Conservation (phyloP, 768 basidiomycete genomes). For the Pleurotus ostreatus region DNA sequence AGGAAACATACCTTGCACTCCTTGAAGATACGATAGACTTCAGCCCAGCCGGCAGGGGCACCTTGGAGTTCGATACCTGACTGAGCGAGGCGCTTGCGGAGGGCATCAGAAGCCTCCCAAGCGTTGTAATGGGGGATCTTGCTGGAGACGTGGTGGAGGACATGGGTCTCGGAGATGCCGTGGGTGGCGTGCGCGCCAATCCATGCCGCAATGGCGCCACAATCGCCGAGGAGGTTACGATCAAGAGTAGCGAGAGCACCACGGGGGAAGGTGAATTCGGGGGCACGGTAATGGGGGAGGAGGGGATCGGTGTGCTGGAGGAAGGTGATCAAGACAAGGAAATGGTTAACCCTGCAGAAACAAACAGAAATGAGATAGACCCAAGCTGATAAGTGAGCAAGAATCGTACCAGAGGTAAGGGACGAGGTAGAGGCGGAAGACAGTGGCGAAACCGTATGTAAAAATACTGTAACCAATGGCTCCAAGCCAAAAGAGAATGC, state of each 20-base stretch:
- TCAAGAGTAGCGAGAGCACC: constrained; percentile 93
- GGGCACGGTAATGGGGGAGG: constrained; percentile 88
- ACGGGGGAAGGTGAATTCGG: constrained; percentile 89
- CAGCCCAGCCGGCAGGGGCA: constrained; percentile 74
- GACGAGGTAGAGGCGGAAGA: constrained; percentile 77
- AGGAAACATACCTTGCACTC: constrained; percentile 61
- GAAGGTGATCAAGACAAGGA: constrained; percentile 96
- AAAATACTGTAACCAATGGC: constrained; percentile 52
- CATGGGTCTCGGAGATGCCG: constrained; percentile 93
- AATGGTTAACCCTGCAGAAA: constrained; percentile 72
- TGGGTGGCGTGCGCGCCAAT: constrained; percentile 83
- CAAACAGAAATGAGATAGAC: constrained; percentile 3
- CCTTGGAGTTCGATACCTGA: constrained; percentile 64
- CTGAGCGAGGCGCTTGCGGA: constrained; percentile 71
- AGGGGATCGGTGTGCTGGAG: constrained; percentile 96
- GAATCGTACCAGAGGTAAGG: constrained; percentile 76
- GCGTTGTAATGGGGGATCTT: constrained; percentile 97
- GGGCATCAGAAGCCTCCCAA: constrained; percentile 88
- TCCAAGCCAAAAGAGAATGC: constrained; percentile 70
- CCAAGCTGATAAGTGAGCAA: background rate
- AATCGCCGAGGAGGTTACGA: constrained; percentile 73
- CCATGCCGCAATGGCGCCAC: constrained; percentile 77
- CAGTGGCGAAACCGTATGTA: constrained; percentile 61
- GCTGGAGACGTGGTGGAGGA: constrained; percentile 87
- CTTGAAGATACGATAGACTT: constrained; percentile 72